These are phyloP conservation scores for Alternaria brassicicola DNA, from an alignment of 2,329 filamentous ascomycete genomes.

Conservation along the genomic window DNA sequence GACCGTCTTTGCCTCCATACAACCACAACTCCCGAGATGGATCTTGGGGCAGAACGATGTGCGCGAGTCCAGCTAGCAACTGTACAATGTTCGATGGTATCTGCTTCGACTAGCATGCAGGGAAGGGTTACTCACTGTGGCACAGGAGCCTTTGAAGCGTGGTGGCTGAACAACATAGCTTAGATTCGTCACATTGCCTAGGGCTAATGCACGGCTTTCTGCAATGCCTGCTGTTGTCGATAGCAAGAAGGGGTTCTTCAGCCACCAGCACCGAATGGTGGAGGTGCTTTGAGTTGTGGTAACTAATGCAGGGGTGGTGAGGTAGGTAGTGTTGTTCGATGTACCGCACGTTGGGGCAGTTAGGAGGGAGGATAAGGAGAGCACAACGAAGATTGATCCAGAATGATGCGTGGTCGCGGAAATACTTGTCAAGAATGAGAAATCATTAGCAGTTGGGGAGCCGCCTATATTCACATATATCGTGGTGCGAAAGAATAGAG, in stretches of 20 bases:
- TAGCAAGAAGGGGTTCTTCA: constrained; percentile 32
- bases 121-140: constrained; percentile 25
- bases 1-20: constrained; percentile 40
- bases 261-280: constrained; percentile 45
- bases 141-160: constrained; percentile 41
- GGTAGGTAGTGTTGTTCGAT: constrained; percentile 23
- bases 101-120: not conserved
- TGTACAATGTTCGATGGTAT: constrained; percentile 26
- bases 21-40: constrained; percentile 34
- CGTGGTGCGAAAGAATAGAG: not conserved
- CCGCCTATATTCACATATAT: not conserved
- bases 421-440: not conserved
- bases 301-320: constrained; percentile 43
- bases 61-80: constrained; percentile 42
- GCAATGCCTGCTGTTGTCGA: constrained; percentile 36
- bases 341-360: constrained; percentile 1
- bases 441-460: not conserved
- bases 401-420: not conserved
- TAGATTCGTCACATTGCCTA: constrained; percentile 33
- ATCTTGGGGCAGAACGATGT: constrained; percentile 40
- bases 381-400: not conserved
- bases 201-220: constrained; percentile 27
- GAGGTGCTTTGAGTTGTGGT: constrained; percentile 41
- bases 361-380: not conserved
- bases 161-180: constrained; percentile 43